These are phyloP conservation scores for Dysphania ambrosioides DNA, from an alignment of 148 eudicot genomes.

Conservation along the genomic window DNA sequence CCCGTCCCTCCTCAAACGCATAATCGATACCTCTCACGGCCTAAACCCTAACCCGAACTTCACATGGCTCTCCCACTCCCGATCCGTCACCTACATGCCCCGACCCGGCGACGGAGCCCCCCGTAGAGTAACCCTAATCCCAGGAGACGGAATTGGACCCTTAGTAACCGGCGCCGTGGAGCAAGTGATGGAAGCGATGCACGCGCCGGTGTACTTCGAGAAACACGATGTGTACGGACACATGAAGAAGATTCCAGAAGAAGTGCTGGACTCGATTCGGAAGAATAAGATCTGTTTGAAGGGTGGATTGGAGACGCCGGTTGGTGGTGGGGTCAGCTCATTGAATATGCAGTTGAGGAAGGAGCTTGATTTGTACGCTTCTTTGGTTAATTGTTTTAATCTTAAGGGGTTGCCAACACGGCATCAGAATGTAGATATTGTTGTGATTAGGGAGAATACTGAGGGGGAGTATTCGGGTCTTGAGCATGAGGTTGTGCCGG, in stretches of 20 bases:
- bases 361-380: constrained; percentile 74
- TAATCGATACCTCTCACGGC: background rate
- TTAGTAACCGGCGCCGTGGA: constrained; percentile 81
- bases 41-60: background rate
- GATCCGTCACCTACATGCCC: constrained; percentile 87
- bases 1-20: background rate
- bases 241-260: constrained; percentile 54
- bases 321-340: constrained; percentile 78
- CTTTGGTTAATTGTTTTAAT: constrained; percentile 66
- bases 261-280: constrained; percentile 56
- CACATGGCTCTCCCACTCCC: background rate
- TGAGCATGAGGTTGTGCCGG: constrained; percentile 87
- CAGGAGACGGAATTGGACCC: constrained; percentile 87
- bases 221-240: constrained; percentile 61
- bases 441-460: constrained; percentile 86
- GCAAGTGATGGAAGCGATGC: constrained; percentile 73
- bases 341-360: constrained; percentile 57
- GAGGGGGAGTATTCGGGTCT: constrained; percentile 84
- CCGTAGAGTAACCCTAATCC: constrained; percentile 58
- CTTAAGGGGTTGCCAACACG: constrained; percentile 57
- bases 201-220: constrained; percentile 76
- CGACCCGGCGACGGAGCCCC: constrained; percentile 80
- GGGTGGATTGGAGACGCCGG: constrained; percentile 66
- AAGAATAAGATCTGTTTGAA: constrained; percentile 68
- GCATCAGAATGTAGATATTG: constrained; percentile 77